Evolutionary conservation across 768 basidiomycete species (phyloP).

Genomic region (Chalciporus piperatus): DNA sequence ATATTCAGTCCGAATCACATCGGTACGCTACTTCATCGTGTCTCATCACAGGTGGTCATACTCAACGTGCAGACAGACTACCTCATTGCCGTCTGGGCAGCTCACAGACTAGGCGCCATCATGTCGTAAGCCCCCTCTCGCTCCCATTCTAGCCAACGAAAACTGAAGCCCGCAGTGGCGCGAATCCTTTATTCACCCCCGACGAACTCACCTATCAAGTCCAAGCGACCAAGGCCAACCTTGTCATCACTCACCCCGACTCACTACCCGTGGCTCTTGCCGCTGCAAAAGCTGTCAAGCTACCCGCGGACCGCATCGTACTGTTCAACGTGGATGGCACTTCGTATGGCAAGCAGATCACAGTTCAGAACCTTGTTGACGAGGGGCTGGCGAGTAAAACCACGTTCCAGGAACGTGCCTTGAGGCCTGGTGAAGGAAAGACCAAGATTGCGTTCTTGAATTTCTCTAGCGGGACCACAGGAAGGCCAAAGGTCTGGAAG

Average conservation of each 20-base stretch:
- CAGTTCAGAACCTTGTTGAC: slow-evolving; percentile 47
- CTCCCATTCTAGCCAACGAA: neutral
- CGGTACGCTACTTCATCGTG: slow-evolving; percentile 35
- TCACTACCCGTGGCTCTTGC: slow-evolving; percentile 40
- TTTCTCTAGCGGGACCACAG: slow-evolving; percentile 78
- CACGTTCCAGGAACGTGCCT: slow-evolving; percentile 46
- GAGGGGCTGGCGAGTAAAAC: slow-evolving; percentile 41
- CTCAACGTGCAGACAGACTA: slow-evolving; percentile 39
- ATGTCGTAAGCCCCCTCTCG: slow-evolving; percentile 45
- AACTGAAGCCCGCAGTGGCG: slow-evolving; percentile 40
- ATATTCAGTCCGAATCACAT: slow-evolving; percentile 67
- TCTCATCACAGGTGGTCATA: neutral
- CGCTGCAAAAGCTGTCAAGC: slow-evolving; percentile 41
- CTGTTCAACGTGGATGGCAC: slow-evolving; percentile 33
- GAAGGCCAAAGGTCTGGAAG: slow-evolving; percentile 60
- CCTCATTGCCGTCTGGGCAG: slow-evolving; percentile 53
- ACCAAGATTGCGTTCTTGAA: slow-evolving; percentile 68
- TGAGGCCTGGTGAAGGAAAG: slow-evolving; percentile 59
- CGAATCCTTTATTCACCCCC: slow-evolving; percentile 57
- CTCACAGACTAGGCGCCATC: slow-evolving; percentile 53
- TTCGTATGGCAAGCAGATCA: slow-evolving; percentile 20
- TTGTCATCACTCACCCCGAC: slow-evolving; percentile 49
- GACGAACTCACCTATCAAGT: slow-evolving; percentile 63
- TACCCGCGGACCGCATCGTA: slow-evolving; percentile 45
- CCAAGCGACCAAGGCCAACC: slow-evolving; percentile 41